Evolutionary conservation across 192 early-diverging fungal genomes (phyloP).

Genomic region (Pilaira anomala): DNA sequence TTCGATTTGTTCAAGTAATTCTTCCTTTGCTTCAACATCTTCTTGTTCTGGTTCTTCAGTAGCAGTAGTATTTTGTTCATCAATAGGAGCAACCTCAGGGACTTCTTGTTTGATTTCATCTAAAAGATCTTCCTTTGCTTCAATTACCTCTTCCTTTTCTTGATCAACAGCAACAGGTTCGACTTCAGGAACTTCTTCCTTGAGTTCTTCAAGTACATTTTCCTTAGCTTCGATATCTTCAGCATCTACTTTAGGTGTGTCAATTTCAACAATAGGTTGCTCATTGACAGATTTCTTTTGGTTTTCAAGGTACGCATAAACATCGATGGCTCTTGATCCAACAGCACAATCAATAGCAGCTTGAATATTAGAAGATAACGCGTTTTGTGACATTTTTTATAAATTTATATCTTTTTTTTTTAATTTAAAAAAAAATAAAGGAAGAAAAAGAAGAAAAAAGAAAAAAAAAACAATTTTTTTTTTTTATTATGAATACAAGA

Average conservation of each 20-base stretch:
- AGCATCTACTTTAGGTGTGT: not conserved
- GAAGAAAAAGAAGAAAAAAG: not conserved
- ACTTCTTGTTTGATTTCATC: not conserved
- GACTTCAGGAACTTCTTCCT: not conserved
- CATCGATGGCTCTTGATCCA: slow-evolving; percentile 1
- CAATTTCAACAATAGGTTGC: too few relatives aligned
- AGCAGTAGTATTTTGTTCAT: not conserved
- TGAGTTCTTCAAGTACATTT: not conserved
- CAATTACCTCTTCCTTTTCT: not conserved
- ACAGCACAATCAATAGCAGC: slow-evolving; percentile 16
- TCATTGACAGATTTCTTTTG: not conserved
- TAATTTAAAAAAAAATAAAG: not conserved
- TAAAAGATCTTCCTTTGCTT: not conserved
- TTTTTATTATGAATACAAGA: not conserved
- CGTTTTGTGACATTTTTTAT: not conserved
- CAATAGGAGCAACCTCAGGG: not conserved
- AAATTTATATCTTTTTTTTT: not conserved
- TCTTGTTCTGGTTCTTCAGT: not conserved
- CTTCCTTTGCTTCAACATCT: not conserved
- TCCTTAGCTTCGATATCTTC: not conserved
- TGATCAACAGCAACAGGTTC: not conserved
- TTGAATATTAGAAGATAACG: slow-evolving; percentile 4
- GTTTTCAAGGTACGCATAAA: slow-evolving; percentile 11
- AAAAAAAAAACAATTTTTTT: not conserved
- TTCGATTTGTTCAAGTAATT: not conserved